Base-by-base conservation (phyloP, 2,329 filamentous ascomycete genomes). In the Stemphylium beticola region DNA sequence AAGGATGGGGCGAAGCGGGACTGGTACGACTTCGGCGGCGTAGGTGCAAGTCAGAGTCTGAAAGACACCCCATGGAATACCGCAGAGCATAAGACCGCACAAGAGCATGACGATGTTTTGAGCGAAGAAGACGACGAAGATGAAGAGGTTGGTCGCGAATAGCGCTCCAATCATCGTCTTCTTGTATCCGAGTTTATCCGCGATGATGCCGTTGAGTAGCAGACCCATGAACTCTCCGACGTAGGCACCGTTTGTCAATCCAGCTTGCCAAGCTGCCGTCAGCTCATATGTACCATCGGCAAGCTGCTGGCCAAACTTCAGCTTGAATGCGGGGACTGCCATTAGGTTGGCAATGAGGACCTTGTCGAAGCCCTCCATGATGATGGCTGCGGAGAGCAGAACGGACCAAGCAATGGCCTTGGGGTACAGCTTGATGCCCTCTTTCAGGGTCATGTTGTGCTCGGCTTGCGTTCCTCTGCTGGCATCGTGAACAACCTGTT, bases 351-450 rank as follows among this genome's bases (percentile, higher is more conserved):
- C 90, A 71, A 93, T 87, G 55, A 96, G 80, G 65, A 85, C 87
- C 56, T 93, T 83, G 74, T 96, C 91, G 78, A 92, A 96, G 7
- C 91, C 92, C 74, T 96, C 92, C 92, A 96, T 96, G 66, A 86
- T 87, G 71, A 96, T 95, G 72, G 89, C 91, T 0, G 90, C 92
- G 11, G 90, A 93, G 74, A 96, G 92, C 55, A 96, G 80, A 45
- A 96, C 71, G 66, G 88, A 91, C 91, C 91, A 96, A 12, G 79
- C 83, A 52, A 96, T 87, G 34, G 92, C 92, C 79, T 96, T 93
- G 58, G 91, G 92, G 72, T 96, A 96, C 15, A 93, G 81, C 65
- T 80, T 85, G 72, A 96, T 82, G 58, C 90, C 91, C 78, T 96
- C 85, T 67, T 83, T 68, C 57, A 96, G 78, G 14, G 76, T 77